phyloP scores from a whole-genome alignment of 257 asterid genomes.

The Solanum virginianum region DNA sequence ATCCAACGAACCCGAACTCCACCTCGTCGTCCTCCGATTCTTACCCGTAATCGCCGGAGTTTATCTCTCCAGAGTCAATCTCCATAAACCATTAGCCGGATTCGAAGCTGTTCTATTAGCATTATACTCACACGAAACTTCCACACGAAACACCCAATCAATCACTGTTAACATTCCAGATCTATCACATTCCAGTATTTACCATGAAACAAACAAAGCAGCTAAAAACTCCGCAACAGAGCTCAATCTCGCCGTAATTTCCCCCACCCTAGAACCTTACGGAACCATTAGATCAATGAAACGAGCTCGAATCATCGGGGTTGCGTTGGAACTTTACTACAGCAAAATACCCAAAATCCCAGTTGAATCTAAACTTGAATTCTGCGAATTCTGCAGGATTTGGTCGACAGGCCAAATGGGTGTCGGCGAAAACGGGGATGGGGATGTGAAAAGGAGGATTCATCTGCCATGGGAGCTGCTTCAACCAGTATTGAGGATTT shows the following conservation, averaged over 20 bases:
- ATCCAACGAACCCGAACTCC: conserved; percentile 57
- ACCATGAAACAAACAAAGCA: conserved; percentile 53
- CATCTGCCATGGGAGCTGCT: conserved; percentile 57
- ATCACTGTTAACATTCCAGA: conserved; percentile 58
- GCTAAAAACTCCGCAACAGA: conserved; percentile 38
- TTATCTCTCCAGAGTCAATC: conserved; percentile 65
- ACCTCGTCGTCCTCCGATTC: conserved; percentile 69
- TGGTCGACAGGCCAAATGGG: conserved; percentile 38
- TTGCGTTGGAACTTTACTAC: conserved; percentile 52
- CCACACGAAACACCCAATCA: conserved; percentile 45
- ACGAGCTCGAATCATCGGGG: conserved; percentile 61
- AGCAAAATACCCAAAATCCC: conserved; percentile 41
- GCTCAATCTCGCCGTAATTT: conserved; percentile 50
- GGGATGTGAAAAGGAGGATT: conserved; percentile 25
- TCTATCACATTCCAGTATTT: conserved; percentile 55
- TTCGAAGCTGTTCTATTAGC: conserved; percentile 79
- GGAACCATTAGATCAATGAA: conserved; percentile 56
- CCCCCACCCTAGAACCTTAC: conserved; percentile 52
- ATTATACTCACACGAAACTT: conserved; percentile 60
- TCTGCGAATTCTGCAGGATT: conserved; percentile 50
- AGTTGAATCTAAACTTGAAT: conserved; percentile 51
- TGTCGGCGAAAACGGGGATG: background rate
- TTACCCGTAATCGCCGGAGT: conserved; percentile 66
- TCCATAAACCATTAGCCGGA: conserved; percentile 65
- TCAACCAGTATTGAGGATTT: conserved; percentile 54